Percentiles rank a stretch among this genome's conserved stretches.
Conservation (phyloP, 2,329 filamentous ascomycete species). For the Colletotrichum sansevieriae region DNA sequence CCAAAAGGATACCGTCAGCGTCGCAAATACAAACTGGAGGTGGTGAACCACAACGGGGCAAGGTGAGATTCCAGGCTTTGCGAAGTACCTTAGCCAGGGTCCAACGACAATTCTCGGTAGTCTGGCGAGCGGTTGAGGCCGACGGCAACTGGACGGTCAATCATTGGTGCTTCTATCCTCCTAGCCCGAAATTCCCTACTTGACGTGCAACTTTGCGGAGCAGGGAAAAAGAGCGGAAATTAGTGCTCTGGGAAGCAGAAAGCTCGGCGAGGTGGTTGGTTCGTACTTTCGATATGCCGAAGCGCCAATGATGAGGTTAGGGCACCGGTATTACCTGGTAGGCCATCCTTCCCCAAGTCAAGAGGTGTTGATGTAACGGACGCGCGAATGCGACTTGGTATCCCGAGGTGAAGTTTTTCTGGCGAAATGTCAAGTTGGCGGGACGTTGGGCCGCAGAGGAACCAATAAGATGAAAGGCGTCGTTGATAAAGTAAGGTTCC, state of each 20-base stretch:
- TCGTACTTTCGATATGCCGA: constrained; percentile 17
- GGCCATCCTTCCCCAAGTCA: background rate
- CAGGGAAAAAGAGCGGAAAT: constrained; percentile 6
- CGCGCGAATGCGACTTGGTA: no score
- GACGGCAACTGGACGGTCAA: background rate
- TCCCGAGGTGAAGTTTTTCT: no score
- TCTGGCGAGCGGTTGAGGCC: constrained; percentile 7
- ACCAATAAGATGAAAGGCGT: constrained; percentile 2
- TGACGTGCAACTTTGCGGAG: background rate
- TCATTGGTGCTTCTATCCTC: constrained; percentile 5
- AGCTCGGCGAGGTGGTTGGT: constrained; percentile 11
- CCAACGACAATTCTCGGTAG: constrained; percentile 18
- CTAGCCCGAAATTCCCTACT: background rate
- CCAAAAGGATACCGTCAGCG: constrained; percentile 22
- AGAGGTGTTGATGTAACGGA: no score
- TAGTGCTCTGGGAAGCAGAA: constrained; percentile 8
- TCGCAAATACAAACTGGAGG: constrained; percentile 10
- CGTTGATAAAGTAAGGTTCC: background rate
- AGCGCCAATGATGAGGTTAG: constrained; percentile 11
- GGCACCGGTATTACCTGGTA: background rate
- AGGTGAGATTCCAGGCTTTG: constrained; percentile 15
- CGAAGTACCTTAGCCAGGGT: constrained; percentile 24
- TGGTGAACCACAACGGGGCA: constrained; percentile 9
- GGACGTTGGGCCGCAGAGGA: background rate
- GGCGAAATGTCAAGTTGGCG: background rate